Conservation (phyloP, 2,329 filamentous ascomycete species). For the Thielaviopsis populi region DNA sequence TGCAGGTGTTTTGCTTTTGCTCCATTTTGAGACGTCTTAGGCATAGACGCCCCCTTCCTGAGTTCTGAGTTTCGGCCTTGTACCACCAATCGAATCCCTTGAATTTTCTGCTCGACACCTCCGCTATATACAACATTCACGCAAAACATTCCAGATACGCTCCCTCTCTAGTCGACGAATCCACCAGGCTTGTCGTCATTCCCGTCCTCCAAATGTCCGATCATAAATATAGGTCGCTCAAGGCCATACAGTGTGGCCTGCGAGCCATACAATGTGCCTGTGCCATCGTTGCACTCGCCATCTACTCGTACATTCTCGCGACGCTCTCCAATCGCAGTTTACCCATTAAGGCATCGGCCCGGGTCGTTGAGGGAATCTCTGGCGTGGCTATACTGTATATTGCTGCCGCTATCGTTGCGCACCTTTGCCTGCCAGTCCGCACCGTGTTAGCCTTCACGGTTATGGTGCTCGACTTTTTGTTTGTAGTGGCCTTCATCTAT, state of each 20-base stretch:
- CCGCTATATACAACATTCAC: background rate
- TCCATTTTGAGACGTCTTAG: background rate
- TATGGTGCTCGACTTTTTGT: constrained; percentile 62
- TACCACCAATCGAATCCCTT: background rate
- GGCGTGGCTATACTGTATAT: constrained; percentile 64
- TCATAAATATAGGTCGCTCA: constrained; percentile 32
- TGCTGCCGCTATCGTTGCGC: constrained; percentile 53
- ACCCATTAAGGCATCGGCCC: constrained; percentile 47
- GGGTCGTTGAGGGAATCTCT: constrained; percentile 64
- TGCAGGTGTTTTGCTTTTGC: background rate
- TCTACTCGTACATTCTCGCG: constrained; percentile 76
- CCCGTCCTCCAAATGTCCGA: background rate
- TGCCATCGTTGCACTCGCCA: constrained; percentile 56
- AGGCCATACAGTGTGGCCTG: constrained; percentile 52
- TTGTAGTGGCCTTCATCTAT: constrained; percentile 65
- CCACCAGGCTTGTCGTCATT: background rate
- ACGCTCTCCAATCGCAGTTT: constrained; percentile 51
- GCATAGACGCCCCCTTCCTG: background rate
- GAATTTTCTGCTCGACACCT: background rate
- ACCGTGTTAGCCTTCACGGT: constrained; percentile 57
- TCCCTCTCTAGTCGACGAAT: background rate
- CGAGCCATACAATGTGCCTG: constrained; percentile 61
- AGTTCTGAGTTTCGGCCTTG: background rate
- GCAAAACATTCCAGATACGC: background rate
- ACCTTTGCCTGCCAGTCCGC: constrained; percentile 66